A percentile compares a stretch with the other conserved stretches of the same genome.
Conservation (phyloP, 768 basidiomycete species). For the Trametes gibbosa region DNA sequence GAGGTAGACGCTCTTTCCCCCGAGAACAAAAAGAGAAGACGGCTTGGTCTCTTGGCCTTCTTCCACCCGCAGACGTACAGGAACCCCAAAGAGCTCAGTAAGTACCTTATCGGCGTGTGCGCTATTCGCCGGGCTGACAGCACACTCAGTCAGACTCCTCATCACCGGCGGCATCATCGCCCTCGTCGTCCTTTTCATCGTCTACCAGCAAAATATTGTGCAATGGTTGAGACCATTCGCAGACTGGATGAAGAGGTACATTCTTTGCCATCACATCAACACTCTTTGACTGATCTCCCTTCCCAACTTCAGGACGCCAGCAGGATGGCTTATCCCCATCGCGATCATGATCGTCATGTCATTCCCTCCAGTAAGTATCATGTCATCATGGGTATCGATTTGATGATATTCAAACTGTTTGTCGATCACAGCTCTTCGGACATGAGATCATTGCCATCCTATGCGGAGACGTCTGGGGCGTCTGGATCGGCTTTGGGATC, state of each 20-base stretch:
- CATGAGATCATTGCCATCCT: constrained; percentile 88
- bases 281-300: not conserved
- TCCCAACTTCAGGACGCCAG: constrained; percentile 21
- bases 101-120: not conserved
- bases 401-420: not conserved
- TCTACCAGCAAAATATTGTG: constrained; percentile 58
- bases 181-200: constrained; percentile 37
- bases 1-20: not conserved
- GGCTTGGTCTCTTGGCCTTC: not conserved
- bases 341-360: constrained; percentile 40
- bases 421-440: constrained; percentile 63
- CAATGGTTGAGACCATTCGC: constrained; percentile 63
- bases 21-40: not conserved
- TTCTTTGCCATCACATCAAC: not conserved
- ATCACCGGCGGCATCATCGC: constrained; percentile 27
- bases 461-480: constrained; percentile 86
- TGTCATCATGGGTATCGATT: not conserved
- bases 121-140: not conserved
- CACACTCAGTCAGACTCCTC: constrained; percentile 29
- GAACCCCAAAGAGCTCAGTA: not conserved
- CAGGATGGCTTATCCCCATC: constrained; percentile 43
- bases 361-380: constrained; percentile 33
- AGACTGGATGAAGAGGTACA: constrained; percentile 55
- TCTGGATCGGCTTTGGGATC: constrained; percentile 84
- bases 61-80: not conserved